Conservation (phyloP, 768 basidiomycete species). For the Trametes coccinea region DNA sequence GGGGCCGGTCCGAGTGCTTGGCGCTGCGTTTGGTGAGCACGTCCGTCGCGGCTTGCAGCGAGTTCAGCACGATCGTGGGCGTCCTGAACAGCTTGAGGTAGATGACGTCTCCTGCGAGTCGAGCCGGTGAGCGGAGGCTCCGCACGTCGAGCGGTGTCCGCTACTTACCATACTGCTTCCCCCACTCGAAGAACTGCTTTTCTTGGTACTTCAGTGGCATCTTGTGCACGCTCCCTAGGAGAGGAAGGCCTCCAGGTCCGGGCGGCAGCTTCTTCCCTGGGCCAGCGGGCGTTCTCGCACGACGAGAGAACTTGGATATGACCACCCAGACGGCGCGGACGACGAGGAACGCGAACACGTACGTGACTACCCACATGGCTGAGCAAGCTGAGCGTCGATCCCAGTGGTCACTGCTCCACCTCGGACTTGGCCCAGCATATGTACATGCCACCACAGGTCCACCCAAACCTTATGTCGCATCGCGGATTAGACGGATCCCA, state of each 20-base stretch:
- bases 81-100: slow-evolving; percentile 21
- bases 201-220: slow-evolving; percentile 17
- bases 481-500: neutral
- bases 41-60: slow-evolving; percentile 26
- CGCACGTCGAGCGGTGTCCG: neutral
- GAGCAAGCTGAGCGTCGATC: too few species aligned
- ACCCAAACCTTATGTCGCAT: too few species aligned
- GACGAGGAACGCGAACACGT: too few species aligned
- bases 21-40: slow-evolving; percentile 29
- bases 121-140: neutral
- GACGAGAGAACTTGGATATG: too few species aligned
- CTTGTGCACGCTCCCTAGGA: slow-evolving; percentile 23
- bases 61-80: slow-evolving; percentile 30
- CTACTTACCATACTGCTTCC: slow-evolving; percentile 17
- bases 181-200: slow-evolving; percentile 18
- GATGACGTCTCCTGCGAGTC: slow-evolving; percentile 22
- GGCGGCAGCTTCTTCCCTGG: slow-evolving; percentile 14
- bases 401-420: too few species aligned
- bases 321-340: too few species aligned
- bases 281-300: too few species aligned
- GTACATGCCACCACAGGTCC: too few species aligned
- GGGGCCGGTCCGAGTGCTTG: slow-evolving; percentile 32
- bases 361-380: too few species aligned
- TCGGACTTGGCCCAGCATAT: too few species aligned
- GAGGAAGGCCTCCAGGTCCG: slow-evolving; percentile 19